phyloP scores from a whole-genome alignment of 345 rosid species.

The Cardamine resedifolia region DNA sequence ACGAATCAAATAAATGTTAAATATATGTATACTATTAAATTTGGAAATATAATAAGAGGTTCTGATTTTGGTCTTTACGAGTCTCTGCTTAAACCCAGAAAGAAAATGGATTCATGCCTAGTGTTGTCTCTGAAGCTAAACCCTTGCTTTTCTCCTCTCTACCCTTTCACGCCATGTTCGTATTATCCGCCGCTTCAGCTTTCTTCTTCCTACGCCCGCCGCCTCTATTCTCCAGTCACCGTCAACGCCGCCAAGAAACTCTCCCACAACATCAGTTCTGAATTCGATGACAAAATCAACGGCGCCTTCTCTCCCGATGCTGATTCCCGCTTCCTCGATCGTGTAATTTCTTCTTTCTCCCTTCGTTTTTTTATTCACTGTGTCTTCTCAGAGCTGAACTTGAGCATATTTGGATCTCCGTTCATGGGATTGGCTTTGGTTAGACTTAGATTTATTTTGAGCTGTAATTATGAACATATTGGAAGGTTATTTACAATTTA shows the following conservation, averaged over 20 bases:
- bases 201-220: slow-evolving; percentile 33
- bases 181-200: slow-evolving; percentile 31
- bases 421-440: background rate
- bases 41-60: background rate
- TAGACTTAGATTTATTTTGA: background rate
- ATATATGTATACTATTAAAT: background rate
- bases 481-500: background rate
- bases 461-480: background rate
- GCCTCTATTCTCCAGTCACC: slow-evolving; percentile 35
- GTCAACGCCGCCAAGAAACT: slow-evolving; percentile 38
- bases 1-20: background rate
- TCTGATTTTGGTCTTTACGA: slow-evolving; percentile 4
- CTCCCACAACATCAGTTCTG: slow-evolving; percentile 45
- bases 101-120: slow-evolving; percentile 32
- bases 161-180: slow-evolving; percentile 22
- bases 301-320: slow-evolving; percentile 54
- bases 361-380: background rate
- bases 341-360: slow-evolving; percentile 41
- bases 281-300: slow-evolving; percentile 55
- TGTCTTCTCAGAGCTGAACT: background rate
- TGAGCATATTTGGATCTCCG: background rate
- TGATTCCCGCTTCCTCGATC: slow-evolving; percentile 78
- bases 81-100: slow-evolving; percentile 26
- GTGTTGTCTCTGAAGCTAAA: slow-evolving; percentile 36
- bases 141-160: slow-evolving; percentile 23